Percentiles rank a stretch among this genome's conserved stretches.
These are phyloP conservation scores for Hirschioporus abietinus DNA, from an alignment of 768 basidiomycete genomes.

Conservation along the genomic window DNA sequence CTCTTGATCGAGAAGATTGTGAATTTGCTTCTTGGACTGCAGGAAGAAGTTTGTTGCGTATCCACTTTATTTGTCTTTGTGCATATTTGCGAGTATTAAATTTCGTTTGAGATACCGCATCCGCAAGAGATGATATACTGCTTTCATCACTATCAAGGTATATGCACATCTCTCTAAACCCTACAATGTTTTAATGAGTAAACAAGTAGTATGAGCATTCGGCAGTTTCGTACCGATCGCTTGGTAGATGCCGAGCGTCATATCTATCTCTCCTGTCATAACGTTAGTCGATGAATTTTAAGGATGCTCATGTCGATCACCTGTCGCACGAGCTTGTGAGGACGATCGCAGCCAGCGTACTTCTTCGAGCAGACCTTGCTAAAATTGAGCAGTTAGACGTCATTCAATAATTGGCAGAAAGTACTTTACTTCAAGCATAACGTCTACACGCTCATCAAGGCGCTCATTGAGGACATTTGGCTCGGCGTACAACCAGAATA, in stretches of 20 bases:
- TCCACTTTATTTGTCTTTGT: conserved; percentile 87
- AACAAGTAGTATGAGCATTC: conserved; percentile 4
- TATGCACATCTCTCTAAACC: conserved; percentile 85
- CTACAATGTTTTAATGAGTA: conserved; percentile 34
- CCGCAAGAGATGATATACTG: conserved; percentile 38
- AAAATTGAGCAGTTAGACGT: conserved; percentile 6
- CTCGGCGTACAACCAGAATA: conserved; percentile 88
- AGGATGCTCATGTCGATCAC: neutral
- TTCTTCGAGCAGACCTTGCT: conserved; percentile 82
- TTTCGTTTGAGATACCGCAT: conserved; percentile 77
- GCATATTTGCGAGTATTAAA: conserved; percentile 86
- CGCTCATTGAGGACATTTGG: conserved; percentile 56
- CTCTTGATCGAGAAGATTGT: conserved; percentile 21
- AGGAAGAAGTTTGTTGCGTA: conserved; percentile 84
- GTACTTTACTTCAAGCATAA: conserved; percentile 74
- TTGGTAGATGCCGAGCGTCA: conserved; percentile 87
- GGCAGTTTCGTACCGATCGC: conserved; percentile 62
- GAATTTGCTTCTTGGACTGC: conserved; percentile 48
- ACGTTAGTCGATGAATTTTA: neutral
- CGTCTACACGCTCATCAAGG: conserved; percentile 75
- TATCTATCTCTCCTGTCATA: conserved; percentile 34
- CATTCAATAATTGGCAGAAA: conserved; percentile 6
- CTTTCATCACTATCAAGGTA: conserved; percentile 47
- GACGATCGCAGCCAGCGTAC: conserved; percentile 45
- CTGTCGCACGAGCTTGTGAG: conserved; percentile 6